A percentile compares a stretch with the other conserved stretches of the same genome.
Evolutionary conservation across 352 stramenopile species (phyloP).

Genomic region (Stephanocyclus meneghinianus): DNA sequence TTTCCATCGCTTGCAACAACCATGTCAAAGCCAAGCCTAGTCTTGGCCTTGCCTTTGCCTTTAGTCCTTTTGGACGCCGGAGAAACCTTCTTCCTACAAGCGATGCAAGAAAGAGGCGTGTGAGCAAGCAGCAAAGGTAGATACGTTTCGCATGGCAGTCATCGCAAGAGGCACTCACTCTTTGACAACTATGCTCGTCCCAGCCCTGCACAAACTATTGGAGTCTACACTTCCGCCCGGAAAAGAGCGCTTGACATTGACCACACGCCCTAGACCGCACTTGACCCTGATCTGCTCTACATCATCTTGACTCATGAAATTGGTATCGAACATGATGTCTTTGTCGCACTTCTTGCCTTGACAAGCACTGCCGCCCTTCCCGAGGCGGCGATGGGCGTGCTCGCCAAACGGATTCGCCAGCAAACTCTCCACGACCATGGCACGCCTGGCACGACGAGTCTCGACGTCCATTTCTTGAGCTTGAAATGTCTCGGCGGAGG

Average conservation of each 20-base stretch:
- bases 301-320: conserved; percentile 3
- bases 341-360: conserved; percentile 5
- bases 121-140: background rate
- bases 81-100: conserved; percentile 1
- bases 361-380: background rate
- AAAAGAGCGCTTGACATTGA: conserved; percentile 16
- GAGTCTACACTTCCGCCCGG: background rate
- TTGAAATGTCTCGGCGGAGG: conserved; percentile 3
- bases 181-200: conserved; percentile 9
- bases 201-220: conserved; percentile 2
- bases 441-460: background rate
- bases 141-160: background rate
- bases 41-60: background rate
- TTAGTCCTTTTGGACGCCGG: background rate
- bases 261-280: background rate
- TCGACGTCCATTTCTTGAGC: conserved; percentile 5
- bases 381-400: conserved; percentile 4
- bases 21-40: conserved; percentile 5
- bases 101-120: background rate
- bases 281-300: conserved; percentile 2
- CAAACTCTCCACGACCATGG: conserved; percentile 3
- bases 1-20: conserved; percentile 6
- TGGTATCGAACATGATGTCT: conserved; percentile 16
- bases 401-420: background rate
- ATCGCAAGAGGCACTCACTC: background rate